A percentile compares a stretch with the other conserved stretches of the same genome.
Evolutionary conservation across 768 basidiomycete species (phyloP).

Genomic region (Filobasidium floriforme): DNA sequence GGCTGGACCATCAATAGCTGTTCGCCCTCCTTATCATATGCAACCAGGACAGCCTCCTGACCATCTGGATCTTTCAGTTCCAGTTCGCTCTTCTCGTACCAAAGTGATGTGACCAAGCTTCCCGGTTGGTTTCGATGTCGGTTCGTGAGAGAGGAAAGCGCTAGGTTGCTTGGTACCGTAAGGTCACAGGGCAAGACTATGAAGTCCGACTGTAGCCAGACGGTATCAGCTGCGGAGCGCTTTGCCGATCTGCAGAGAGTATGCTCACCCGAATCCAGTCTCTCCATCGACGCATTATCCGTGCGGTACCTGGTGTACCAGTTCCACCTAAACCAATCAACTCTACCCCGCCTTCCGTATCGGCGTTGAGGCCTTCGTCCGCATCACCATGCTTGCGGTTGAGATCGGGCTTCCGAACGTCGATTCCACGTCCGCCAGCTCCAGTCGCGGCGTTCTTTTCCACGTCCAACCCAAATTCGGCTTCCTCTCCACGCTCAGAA

Average conservation of each 20-base stretch:
- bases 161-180: constrained; percentile 65
- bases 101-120: constrained; percentile 38
- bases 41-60: constrained; percentile 42
- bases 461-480: constrained; percentile 29
- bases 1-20: constrained; percentile 56
- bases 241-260: constrained; percentile 41
- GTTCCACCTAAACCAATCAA: neutral
- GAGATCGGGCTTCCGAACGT: constrained; percentile 54
- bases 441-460: neutral
- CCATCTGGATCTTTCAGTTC: constrained; percentile 37
- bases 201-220: constrained; percentile 57
- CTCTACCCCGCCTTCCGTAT: constrained; percentile 24
- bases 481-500: constrained; percentile 11
- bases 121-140: constrained; percentile 58
- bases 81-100: constrained; percentile 42
- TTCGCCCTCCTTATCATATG: constrained; percentile 49
- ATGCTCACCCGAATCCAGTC: constrained; percentile 19
- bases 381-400: constrained; percentile 28
- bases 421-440: constrained; percentile 31
- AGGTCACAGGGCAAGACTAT: constrained; percentile 87
- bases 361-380: constrained; percentile 8
- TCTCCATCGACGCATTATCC: constrained; percentile 22
- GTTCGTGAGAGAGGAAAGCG: constrained; percentile 64
- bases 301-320: constrained; percentile 13
- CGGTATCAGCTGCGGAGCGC: neutral